Conservation (phyloP, 495 filamentous ascomycete genomes). For the Delitschia confertaspora region DNA sequence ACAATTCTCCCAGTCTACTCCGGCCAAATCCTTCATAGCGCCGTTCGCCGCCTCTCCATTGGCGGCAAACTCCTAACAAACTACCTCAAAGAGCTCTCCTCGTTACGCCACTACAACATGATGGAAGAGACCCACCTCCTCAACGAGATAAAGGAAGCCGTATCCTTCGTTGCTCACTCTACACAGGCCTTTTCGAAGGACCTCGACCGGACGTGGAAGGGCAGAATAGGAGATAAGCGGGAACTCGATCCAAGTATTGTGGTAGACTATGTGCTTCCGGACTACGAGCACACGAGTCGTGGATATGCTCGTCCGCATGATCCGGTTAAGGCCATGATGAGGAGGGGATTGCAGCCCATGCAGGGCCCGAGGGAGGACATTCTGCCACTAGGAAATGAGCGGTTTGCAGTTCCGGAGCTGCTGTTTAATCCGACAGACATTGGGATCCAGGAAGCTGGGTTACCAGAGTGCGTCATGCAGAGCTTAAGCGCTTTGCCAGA, state of each 20-base stretch:
- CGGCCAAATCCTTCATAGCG: constrained; percentile 69
- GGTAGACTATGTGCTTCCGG: constrained; percentile 86
- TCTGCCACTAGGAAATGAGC: constrained; percentile 79
- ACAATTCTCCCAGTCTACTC: constrained; percentile 80
- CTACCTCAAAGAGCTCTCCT: constrained; percentile 80
- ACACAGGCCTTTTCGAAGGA: constrained; percentile 58
- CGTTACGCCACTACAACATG: constrained; percentile 87
- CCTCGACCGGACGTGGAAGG: constrained; percentile 78
- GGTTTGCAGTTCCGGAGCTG: constrained; percentile 84
- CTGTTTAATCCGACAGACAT: constrained; percentile 82
- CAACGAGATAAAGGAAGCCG: constrained; percentile 89
- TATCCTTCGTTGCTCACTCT: constrained; percentile 66
- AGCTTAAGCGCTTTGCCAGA: constrained; percentile 66
- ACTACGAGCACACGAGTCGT: constrained; percentile 66
- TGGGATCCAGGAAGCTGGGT: constrained; percentile 74
- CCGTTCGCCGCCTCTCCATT: constrained; percentile 77
- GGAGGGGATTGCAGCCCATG: constrained; percentile 40
- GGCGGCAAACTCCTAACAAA: constrained; percentile 95
- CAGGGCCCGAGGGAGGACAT: constrained; percentile 65
- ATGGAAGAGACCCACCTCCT: constrained; percentile 85
- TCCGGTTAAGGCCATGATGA: constrained; percentile 52
- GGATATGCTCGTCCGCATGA: constrained; percentile 74
- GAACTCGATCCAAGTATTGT: constrained; percentile 51
- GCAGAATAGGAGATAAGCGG: constrained; percentile 47
- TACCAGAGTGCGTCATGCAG: constrained; percentile 73